Percentiles rank a stretch among this genome's conserved stretches.
phyloP scores from a whole-genome alignment of 139 green algal species.

The Nannochloris sp. region DNA sequence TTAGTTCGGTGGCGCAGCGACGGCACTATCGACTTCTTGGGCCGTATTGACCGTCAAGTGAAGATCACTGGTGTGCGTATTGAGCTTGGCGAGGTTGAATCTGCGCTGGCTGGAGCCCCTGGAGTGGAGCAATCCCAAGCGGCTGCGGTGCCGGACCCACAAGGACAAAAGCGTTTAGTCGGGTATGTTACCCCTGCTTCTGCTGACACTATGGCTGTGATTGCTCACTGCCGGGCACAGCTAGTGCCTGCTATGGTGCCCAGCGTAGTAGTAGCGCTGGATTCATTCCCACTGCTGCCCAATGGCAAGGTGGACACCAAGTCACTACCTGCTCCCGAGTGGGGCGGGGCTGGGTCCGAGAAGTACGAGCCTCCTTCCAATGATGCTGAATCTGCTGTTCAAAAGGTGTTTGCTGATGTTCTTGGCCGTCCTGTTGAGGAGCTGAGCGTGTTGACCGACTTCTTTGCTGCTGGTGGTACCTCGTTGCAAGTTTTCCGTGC shows the following conservation, averaged over 20 bases:
- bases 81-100: conserved; percentile 53
- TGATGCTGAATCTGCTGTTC: no score
- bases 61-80: conserved; percentile 52
- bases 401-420: no score
- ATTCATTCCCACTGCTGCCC: conserved; percentile 11
- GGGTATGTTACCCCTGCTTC: conserved; percentile 14
- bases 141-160: background rate
- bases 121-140: background rate
- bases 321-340: background rate
- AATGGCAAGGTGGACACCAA: background rate
- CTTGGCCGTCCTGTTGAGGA: no score
- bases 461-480: no score
- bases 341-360: background rate
- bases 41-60: conserved; percentile 41
- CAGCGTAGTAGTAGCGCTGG: conserved; percentile 12
- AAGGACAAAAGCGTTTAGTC: conserved; percentile 4
- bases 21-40: conserved; percentile 36
- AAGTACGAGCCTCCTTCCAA: no score
- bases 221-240: background rate
- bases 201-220: conserved; percentile 17
- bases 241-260: conserved; percentile 18
- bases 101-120: conserved; percentile 6
- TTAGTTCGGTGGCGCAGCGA: conserved; percentile 24
- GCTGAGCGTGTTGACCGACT: no score
- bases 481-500: no score